These are phyloP conservation scores for Pneumocystis oryctolagi DNA, from an alignment of 1,139 yeast genomes.

Conservation along the genomic window DNA sequence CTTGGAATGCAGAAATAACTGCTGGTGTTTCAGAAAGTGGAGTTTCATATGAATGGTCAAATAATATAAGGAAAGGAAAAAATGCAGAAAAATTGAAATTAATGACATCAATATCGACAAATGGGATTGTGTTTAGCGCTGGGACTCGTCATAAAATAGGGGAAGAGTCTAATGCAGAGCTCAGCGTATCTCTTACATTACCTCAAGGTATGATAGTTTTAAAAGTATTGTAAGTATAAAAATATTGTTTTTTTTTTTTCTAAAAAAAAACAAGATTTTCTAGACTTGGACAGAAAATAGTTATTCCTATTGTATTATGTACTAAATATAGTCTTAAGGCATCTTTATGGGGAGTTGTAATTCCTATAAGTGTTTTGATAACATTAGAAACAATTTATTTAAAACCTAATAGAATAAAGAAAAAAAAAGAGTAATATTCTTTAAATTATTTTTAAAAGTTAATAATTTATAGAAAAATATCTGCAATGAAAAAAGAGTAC, in stretches of 20 bases:
- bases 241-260: constrained; percentile 4
- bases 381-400: constrained; percentile 7
- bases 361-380: constrained; percentile 7
- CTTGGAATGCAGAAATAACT: constrained; percentile 7
- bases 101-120: constrained; percentile 7
- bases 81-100: constrained; percentile 6
- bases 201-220: neutral
- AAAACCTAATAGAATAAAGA: constrained; percentile 3
- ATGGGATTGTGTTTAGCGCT: constrained; percentile 5
- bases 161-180: constrained; percentile 6
- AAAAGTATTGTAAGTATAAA: constrained; percentile 5
- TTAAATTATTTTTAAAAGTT: neutral
- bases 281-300: constrained; percentile 8
- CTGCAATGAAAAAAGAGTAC: neutral
- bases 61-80: neutral
- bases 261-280: constrained; percentile 2
- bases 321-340: constrained; percentile 7
- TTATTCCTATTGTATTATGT: constrained; percentile 8
- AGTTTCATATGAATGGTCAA: constrained; percentile 7
- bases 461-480: neutral
- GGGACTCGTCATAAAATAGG: constrained; percentile 8
- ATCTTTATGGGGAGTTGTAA: constrained; percentile 7
- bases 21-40: constrained; percentile 8
- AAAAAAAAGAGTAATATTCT: neutral
- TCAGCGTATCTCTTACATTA: constrained; percentile 1